Evolutionary conservation across 805 yeast genomes (phyloP).

Genomic region (Lipomyces kockii): DNA sequence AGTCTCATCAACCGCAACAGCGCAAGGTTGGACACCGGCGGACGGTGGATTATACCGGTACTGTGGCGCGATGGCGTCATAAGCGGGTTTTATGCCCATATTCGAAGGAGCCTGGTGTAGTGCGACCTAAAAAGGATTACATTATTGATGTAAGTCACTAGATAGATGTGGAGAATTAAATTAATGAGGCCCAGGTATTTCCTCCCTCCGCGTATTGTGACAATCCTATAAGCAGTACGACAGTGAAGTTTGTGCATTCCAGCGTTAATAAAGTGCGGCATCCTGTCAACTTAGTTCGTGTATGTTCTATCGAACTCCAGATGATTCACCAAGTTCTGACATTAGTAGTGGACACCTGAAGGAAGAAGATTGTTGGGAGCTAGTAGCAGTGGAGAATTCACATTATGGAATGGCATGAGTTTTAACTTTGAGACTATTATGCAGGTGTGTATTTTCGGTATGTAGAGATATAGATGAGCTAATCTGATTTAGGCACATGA

Average conservation of each 20-base stretch:
- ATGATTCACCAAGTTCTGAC: slow-evolving; percentile 64
- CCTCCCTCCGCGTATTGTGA: slow-evolving; percentile 66
- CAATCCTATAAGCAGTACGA: slow-evolving; percentile 63
- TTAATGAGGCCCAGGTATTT: slow-evolving; percentile 45
- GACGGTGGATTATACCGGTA: slow-evolving; percentile 78
- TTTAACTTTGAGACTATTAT: slow-evolving; percentile 95
- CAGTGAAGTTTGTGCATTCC: slow-evolving; percentile 84
- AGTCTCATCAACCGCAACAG: slow-evolving; percentile 14
- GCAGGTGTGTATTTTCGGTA: slow-evolving; percentile 54
- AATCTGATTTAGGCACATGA: slow-evolving; percentile 70
- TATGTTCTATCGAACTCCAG: neutral
- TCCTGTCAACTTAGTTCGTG: slow-evolving; percentile 50
- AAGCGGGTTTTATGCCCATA: slow-evolving; percentile 50
- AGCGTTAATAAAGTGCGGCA: slow-evolving; percentile 90
- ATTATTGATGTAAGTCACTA: slow-evolving; percentile 48
- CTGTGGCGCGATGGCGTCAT: slow-evolving; percentile 66
- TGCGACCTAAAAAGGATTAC: slow-evolving; percentile 69
- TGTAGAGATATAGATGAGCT: neutral
- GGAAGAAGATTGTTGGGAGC: slow-evolving; percentile 90
- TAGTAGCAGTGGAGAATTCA: slow-evolving; percentile 91
- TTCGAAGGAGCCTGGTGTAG: slow-evolving; percentile 18
- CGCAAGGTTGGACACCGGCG: slow-evolving; percentile 58
- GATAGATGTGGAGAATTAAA: neutral
- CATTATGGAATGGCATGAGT: slow-evolving; percentile 94
- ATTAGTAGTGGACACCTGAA: slow-evolving; percentile 88